Evolutionary conservation across 768 basidiomycete genomes (phyloP), one percentile per base, ranked within the genome.

Genomic region (Rhodotorula babjevae): DNA sequence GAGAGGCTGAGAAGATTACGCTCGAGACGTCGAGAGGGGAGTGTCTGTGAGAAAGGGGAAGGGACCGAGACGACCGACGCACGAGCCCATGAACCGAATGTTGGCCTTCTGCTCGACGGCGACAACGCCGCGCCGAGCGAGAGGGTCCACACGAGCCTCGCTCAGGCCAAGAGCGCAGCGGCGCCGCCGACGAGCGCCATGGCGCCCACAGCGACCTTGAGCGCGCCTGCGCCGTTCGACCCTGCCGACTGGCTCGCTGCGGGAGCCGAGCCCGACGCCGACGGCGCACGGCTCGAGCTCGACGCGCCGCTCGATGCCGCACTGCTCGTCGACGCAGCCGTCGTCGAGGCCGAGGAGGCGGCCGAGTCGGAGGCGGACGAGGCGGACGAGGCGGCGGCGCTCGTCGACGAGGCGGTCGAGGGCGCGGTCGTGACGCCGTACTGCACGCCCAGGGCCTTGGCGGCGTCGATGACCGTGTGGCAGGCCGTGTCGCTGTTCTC

Each of bases 381-480:
- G 33, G 56, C 16, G 16, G 56, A 57, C 33, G 56, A 57, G 15
- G 42, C 6, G 58, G 4, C 15, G 36, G 12, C 21, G 27, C 40
- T 59, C 58, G 33, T 44, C 59, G 60, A 61, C 40, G 65, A 47
- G 18, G 40, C 6, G 31, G 42, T 16, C 19, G 31, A 15, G 11
- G 65, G 23, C 8, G 50, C 23, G 25, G 73, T 66, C 33, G 73
- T 65, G 12, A 74, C 73, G 31, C 73, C 73, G 40, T 67, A 36
- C 31, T 65, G 57, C 23, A 50, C 58, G 31, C 73, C 73, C 58
- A 70, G 63, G 31, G 69, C 68, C 33, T 65, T 47, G 4, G 73
- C 73, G 47, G 50, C 55, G 9, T 69, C 42, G 27, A 65, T 58
- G 63, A 67, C 69, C 42, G 52, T 9, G 59, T 67, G 59, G 65